These are phyloP conservation scores for Hagleromyces aurorensis DNA, from an alignment of 805 yeast genomes.

Conservation along the genomic window DNA sequence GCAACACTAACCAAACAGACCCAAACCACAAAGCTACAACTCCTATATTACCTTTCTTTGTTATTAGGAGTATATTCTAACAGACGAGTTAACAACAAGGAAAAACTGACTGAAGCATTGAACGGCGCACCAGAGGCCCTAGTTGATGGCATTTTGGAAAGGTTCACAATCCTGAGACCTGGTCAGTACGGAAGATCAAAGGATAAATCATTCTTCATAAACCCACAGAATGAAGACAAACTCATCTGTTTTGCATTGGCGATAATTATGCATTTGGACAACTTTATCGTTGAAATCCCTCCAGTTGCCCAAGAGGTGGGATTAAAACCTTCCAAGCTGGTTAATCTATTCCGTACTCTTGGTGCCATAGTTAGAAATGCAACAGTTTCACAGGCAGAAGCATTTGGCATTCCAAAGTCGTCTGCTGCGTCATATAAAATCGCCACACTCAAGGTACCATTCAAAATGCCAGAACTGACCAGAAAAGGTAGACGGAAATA, in stretches of 20 bases:
- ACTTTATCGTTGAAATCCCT: conserved; percentile 62
- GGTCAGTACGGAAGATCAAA: conserved; percentile 66
- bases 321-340: conserved; percentile 65
- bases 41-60: conserved; percentile 73
- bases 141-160: conserved; percentile 60
- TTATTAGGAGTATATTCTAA: conserved; percentile 72
- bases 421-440: conserved; percentile 61
- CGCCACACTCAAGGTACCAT: conserved; percentile 81
- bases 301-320: conserved; percentile 82
- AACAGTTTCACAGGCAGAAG: conserved; percentile 66
- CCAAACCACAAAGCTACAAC: conserved; percentile 51
- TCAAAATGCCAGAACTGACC: conserved; percentile 76
- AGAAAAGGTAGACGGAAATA: conserved; percentile 58
- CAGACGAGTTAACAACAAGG: conserved; percentile 56
- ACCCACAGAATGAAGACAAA: conserved; percentile 84
- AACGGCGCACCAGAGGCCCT: conserved; percentile 66
- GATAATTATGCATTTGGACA: conserved; percentile 65
- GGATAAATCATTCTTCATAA: conserved; percentile 69
- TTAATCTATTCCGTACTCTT: conserved; percentile 62
- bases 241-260: conserved; percentile 72
- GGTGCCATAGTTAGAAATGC: conserved; percentile 76
- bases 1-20: conserved; percentile 35
- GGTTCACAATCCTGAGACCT: conserved; percentile 61
- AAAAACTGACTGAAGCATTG: conserved; percentile 49
- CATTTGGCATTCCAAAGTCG: conserved; percentile 55